Percentiles rank a stretch among this genome's conserved stretches.
Evolutionary conservation across 495 filamentous ascomycete species (phyloP).

Genomic region (Aspergillus baeticus): DNA sequence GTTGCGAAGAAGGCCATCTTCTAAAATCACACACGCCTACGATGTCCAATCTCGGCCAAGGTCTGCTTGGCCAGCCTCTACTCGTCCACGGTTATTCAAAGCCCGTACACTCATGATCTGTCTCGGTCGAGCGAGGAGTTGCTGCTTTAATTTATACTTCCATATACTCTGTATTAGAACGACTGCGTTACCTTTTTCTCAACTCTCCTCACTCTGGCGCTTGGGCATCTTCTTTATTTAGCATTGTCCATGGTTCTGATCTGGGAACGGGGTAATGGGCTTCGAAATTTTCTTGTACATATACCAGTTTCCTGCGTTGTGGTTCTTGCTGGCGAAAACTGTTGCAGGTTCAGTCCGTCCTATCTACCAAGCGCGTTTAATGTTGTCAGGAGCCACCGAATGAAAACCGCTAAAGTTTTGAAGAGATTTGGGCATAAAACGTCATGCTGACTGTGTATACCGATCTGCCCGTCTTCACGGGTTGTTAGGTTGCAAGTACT

Average conservation of each 20-base stretch:
- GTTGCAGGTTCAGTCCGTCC: constrained; percentile 26
- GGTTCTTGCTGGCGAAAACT: constrained; percentile 32
- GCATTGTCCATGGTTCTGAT: constrained; percentile 47
- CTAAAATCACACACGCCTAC: constrained; percentile 32
- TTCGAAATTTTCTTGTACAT: constrained; percentile 45
- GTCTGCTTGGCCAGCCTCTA: constrained; percentile 6
- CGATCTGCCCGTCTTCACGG: no score
- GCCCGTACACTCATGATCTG: constrained; percentile 29
- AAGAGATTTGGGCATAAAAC: neutral
- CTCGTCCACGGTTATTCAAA: constrained; percentile 23
- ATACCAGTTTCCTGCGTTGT: constrained; percentile 44
- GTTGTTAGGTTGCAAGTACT: no score
- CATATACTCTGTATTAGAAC: constrained; percentile 45
- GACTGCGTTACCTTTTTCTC: constrained; percentile 30
- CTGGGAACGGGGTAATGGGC: constrained; percentile 43
- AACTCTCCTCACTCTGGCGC: constrained; percentile 52
- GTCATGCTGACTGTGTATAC: neutral
- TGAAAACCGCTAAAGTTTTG: constrained; percentile 9
- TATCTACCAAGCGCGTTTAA: constrained; percentile 33
- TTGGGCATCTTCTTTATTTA: constrained; percentile 43
- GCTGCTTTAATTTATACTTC: constrained; percentile 30
- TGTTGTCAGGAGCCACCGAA: constrained; percentile 20
- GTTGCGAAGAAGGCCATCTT: constrained; percentile 58
- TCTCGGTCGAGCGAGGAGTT: constrained; percentile 33
- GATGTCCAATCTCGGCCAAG: constrained; percentile 8